phyloP scores from a whole-genome alignment of 2,329 filamentous ascomycete species.

The Fusarium coicis region DNA sequence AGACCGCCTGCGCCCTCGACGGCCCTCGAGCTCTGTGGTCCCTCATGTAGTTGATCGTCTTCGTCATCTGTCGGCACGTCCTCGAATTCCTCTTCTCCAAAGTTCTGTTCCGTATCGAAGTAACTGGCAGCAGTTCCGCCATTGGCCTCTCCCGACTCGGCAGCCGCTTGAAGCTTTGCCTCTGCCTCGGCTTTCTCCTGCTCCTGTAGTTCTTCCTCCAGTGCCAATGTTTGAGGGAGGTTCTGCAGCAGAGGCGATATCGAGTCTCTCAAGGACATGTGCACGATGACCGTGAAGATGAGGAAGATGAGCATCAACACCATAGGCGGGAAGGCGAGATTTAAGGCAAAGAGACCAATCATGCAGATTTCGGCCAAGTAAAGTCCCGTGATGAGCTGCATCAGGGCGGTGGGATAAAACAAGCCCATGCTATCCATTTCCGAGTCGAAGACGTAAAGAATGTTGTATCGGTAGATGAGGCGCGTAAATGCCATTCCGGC shows the following conservation, averaged over 20 bases:
- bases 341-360: constrained; percentile 84
- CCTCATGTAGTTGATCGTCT: constrained; percentile 33
- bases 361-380: constrained; percentile 87
- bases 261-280: constrained; percentile 77
- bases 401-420: constrained; percentile 86
- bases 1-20: constrained; percentile 54
- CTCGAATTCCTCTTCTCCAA: constrained; percentile 49
- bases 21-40: constrained; percentile 45
- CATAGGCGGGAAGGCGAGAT: constrained; percentile 72
- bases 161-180: constrained; percentile 37
- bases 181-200: constrained; percentile 61
- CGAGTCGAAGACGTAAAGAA: constrained; percentile 87
- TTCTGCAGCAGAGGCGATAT: constrained; percentile 81
- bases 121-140: constrained; percentile 48
- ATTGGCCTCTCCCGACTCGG: constrained; percentile 33
- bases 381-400: constrained; percentile 85
- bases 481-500: constrained; percentile 85
- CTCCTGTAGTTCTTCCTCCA: constrained; percentile 61
- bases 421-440: constrained; percentile 88
- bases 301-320: constrained; percentile 81
- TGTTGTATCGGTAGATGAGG: constrained; percentile 88
- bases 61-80: constrained; percentile 45
- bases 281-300: constrained; percentile 79
- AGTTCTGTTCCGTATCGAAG: constrained; percentile 49
- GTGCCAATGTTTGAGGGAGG: constrained; percentile 77